These are phyloP conservation scores for Lentinula raphanica DNA, from an alignment of 768 basidiomycete genomes.

Conservation along the genomic window DNA sequence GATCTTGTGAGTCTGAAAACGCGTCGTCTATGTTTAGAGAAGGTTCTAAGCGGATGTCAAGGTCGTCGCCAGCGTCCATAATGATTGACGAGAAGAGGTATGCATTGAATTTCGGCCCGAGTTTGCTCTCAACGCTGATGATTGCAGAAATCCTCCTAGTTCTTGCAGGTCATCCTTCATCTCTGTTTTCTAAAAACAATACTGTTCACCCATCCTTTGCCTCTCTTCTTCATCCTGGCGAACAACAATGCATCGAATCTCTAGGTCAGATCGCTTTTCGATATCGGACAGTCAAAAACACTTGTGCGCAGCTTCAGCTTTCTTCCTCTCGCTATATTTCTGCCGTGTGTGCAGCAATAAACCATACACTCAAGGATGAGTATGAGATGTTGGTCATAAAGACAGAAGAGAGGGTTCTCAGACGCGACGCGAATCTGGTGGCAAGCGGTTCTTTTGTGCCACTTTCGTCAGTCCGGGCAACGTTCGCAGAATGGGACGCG, in stretches of 20 bases:
- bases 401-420: slow-evolving; percentile 76
- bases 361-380: slow-evolving; percentile 68
- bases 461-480: slow-evolving; percentile 75
- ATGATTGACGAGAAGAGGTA: neutral
- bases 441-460: slow-evolving; percentile 82
- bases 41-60: slow-evolving; percentile 10
- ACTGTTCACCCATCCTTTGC: slow-evolving; percentile 57
- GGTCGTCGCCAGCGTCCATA: slow-evolving; percentile 3
- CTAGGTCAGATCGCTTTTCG: slow-evolving; percentile 70
- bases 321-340: slow-evolving; percentile 74
- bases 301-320: slow-evolving; percentile 44
- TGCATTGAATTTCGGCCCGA: neutral
- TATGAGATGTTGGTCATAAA: slow-evolving; percentile 76
- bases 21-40: slow-evolving; percentile 58
- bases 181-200: slow-evolving; percentile 65
- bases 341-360: slow-evolving; percentile 70
- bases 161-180: slow-evolving; percentile 83
- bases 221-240: slow-evolving; percentile 82
- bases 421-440: slow-evolving; percentile 70
- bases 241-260: slow-evolving; percentile 76
- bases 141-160: slow-evolving; percentile 85
- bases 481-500: slow-evolving; percentile 77
- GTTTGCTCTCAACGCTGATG: slow-evolving; percentile 38
- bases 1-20: slow-evolving; percentile 56
- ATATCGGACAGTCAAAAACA: slow-evolving; percentile 66